phyloP scores from a whole-genome alignment of 176 grass and related monocot species.

The Oropetium thomaeum region DNA sequence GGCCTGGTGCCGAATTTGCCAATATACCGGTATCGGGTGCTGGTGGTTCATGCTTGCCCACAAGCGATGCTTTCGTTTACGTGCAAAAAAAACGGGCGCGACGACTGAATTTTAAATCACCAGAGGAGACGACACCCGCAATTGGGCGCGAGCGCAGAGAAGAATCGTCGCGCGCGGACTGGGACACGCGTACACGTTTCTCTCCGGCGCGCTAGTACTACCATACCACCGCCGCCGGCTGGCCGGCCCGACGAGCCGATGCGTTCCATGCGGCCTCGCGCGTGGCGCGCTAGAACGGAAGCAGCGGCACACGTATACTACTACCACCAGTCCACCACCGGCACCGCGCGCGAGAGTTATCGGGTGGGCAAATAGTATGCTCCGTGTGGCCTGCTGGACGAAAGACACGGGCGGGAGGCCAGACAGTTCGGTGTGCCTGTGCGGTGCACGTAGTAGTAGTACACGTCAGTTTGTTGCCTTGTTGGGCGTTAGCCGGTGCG shows the following conservation, averaged over 20 bases:
- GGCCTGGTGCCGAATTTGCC: neutral
- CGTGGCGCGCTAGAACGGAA: neutral
- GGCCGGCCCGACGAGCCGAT: neutral
- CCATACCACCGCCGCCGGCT: no score
- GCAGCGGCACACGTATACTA: constrained; percentile 12
- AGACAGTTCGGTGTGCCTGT: neutral
- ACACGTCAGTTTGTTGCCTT: constrained; percentile 14
- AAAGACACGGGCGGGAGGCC: constrained; percentile 1
- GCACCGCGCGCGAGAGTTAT: neutral
- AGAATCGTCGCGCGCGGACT: neutral
- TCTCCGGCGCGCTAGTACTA: neutral
- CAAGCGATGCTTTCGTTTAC: neutral
- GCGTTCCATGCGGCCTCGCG: constrained; percentile 14
- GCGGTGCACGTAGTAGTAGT: neutral
- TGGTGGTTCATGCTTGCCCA: neutral
- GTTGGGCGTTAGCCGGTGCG: neutral
- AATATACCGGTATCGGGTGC: no score
- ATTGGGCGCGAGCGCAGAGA: no score
- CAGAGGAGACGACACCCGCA: no score
- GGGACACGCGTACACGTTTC: neutral
- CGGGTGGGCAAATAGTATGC: neutral
- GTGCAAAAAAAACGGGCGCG: neutral
- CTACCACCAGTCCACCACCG: no score
- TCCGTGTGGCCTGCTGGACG: neutral
- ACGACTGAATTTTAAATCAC: neutral